Conservation (phyloP, 2,329 filamentous ascomycete genomes). For the Colletotrichum karsti region DNA sequence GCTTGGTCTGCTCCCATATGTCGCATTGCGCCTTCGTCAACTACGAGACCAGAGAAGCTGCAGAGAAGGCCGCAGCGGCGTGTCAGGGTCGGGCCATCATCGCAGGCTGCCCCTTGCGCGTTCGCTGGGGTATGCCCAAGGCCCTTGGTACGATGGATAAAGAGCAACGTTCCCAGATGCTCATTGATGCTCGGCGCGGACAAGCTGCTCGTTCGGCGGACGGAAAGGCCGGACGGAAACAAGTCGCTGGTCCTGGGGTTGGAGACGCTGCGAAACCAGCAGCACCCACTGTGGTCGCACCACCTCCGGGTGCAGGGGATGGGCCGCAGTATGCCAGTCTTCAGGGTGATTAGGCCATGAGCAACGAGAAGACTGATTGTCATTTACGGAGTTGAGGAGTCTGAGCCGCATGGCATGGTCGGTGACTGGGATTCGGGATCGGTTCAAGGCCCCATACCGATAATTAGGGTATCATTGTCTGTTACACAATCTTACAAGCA, state of each 20-base stretch:
- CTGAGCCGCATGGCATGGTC: neutral
- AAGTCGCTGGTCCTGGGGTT: slow-evolving; percentile 3
- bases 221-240: slow-evolving; percentile 26
- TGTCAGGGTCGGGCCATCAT: slow-evolving; percentile 91
- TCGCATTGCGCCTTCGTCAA: slow-evolving; percentile 98
- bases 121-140: slow-evolving; percentile 94
- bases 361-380: neutral
- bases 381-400: slow-evolving; percentile 23
- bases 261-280: neutral
- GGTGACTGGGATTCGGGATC: neutral
- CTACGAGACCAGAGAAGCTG: slow-evolving; percentile 83
- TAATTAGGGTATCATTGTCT: slow-evolving; percentile 28
- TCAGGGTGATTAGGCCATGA: slow-evolving; percentile 72
- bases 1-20: slow-evolving; percentile 94
- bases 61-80: slow-evolving; percentile 84
- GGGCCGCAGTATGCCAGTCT: slow-evolving; percentile 83
- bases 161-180: slow-evolving; percentile 83
- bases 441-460: neutral
- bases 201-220: slow-evolving; percentile 42
- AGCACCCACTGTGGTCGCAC: slow-evolving; percentile 69
- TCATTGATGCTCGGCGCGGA: slow-evolving; percentile 71
- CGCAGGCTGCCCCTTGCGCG: slow-evolving; percentile 86
- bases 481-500: slow-evolving; percentile 16
- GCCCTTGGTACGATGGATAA: slow-evolving; percentile 91
- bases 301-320: slow-evolving; percentile 76